Evolutionary conservation across 352 stramenopile genomes (phyloP), one percentile per base, ranked within the genome.

Genomic region (Peronospora farinosa): DNA sequence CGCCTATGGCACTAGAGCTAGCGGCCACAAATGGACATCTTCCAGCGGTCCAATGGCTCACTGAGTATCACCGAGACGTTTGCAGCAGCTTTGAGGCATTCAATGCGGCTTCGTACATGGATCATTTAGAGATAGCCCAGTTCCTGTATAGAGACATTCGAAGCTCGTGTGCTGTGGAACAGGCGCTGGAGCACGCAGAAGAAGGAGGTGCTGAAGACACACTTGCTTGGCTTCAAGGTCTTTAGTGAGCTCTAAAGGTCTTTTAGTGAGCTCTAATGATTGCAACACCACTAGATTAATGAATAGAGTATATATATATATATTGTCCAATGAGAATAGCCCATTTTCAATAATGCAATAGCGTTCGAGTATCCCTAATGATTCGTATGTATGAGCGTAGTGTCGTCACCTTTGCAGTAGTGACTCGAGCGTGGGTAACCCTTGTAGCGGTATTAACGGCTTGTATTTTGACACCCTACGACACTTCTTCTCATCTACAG

Each of bases 31-130:
- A 81, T 43, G 77, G 77, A 13, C 74, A 85, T 13, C 49, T 88
- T 8, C 9, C 46, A 3, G 69, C 68, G 23, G 79, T 87, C 17
- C 59, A 86, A 46, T 91, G 73, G 68, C 64, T 91, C 31, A 71
- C 73, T 0, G 56, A 74, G 47, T 49, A 86, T 51, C 71, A 74
- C 47, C 56, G 57, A 47, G 53, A 67, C 42, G 65, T 71, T 30
- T 83, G 69, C 60, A 51, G 57, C 47, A 69, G 60, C 27, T 60
- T 70, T 32, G 76, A 87, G 23, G 73, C 71, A 9, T 72, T 87
- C 44, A 87, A 84, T 44, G 73, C 74, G 6, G 76, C 76, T 1
- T 65, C 61, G 48, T 87, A 87, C 58, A 87, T 87, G 76, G 76
- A 87, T 50, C 73, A 87, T 51, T 15, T 85, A 17, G 71, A 78